Percentiles rank a stretch among this genome's conserved stretches.
These are phyloP conservation scores for Pythium oligandrum DNA, from an alignment of 352 stramenopile species.

Conservation along the genomic window DNA sequence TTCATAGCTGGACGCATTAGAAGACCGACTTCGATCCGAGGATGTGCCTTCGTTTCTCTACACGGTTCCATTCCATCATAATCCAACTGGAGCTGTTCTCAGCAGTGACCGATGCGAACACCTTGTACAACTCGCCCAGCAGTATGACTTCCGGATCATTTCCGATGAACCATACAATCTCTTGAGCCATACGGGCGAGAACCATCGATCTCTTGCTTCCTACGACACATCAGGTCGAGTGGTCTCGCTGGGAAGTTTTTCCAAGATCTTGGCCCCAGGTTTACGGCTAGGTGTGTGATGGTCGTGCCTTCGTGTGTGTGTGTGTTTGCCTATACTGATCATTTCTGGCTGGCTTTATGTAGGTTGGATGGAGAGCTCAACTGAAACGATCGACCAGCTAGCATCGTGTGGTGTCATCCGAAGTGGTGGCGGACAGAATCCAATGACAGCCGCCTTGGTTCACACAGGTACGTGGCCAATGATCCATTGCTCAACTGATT, in stretches of 20 bases:
- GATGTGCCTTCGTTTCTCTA: slow-evolving; percentile 89
- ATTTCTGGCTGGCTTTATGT: too few species aligned
- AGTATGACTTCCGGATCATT: slow-evolving; percentile 84
- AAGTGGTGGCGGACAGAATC: slow-evolving; percentile 88
- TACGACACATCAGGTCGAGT: slow-evolving; percentile 60
- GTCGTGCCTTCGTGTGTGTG: too few species aligned
- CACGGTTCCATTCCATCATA: slow-evolving; percentile 92
- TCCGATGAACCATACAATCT: slow-evolving; percentile 95
- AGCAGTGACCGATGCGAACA: slow-evolving; percentile 52
- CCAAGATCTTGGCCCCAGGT: slow-evolving; percentile 92
- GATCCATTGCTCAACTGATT: slow-evolving; percentile 9
- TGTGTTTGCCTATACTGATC: too few species aligned
- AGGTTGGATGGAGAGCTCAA: slow-evolving; percentile 66
- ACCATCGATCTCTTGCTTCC: slow-evolving; percentile 53
- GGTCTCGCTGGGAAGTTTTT: slow-evolving; percentile 91
- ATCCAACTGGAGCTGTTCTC: slow-evolving; percentile 87
- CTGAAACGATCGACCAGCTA: slow-evolving; percentile 52
- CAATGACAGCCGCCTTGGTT: slow-evolving; percentile 82
- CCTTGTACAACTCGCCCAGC: slow-evolving; percentile 72
- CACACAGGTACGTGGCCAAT: slow-evolving; percentile 43
- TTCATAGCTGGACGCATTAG: slow-evolving; percentile 56
- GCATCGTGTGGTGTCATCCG: slow-evolving; percentile 77
- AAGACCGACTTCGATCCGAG: slow-evolving; percentile 48
- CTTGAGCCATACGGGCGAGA: slow-evolving; percentile 59
- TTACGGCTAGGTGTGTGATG: slow-evolving; percentile 74